Evolutionary conservation across 306 rosid species (phyloP), one percentile per base, ranked within the genome.

Genomic region (Albizia julibrissin): DNA sequence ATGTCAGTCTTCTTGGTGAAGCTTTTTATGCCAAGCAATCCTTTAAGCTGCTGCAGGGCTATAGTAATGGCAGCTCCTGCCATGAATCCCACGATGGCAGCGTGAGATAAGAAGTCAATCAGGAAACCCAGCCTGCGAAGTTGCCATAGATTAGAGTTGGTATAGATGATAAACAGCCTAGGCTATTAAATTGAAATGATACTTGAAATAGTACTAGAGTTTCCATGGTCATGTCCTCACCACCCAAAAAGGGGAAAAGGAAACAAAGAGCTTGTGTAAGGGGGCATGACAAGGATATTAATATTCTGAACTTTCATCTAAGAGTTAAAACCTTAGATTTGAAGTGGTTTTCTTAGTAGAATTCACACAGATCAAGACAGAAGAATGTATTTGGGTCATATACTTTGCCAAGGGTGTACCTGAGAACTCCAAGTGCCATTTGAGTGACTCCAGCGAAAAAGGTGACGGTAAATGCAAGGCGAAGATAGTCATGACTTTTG

Each of bases 81-180:
- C 98, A 95, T 93, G 90, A 95, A 95, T 22, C 99, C 98, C 73
- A 93, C 92, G 65, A 95, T 91, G 43, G 97, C 95, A 78, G 98
- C 99, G 43, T 91, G 95, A 67, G 98, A 95, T 5, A 95, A 86
- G 80, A 91, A 95, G 75, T 95, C 99, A 69, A 91, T 89, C 85
- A 95, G 75, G 90, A 95, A 93, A 72, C 99, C 99, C 52, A 95
- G 87, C 84, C 98, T 94, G 89, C 13, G 27, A 86, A 29, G 70
- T 39, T 34, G 10, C 33, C 26, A 19, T 37, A 67, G 50, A 54
- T 24, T 4, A 18, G n/a, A 27, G 69, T 27, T 62, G 66, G 2
- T 10, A 29, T 26, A 26, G 39, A 62, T 12, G 33, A 12, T 13
- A 26, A 62, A 62, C 37, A 12, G 8, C 16, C 68, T 26, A 62